Conservation (phyloP, 805 yeast genomes). For the Kuraishia hungarica region DNA sequence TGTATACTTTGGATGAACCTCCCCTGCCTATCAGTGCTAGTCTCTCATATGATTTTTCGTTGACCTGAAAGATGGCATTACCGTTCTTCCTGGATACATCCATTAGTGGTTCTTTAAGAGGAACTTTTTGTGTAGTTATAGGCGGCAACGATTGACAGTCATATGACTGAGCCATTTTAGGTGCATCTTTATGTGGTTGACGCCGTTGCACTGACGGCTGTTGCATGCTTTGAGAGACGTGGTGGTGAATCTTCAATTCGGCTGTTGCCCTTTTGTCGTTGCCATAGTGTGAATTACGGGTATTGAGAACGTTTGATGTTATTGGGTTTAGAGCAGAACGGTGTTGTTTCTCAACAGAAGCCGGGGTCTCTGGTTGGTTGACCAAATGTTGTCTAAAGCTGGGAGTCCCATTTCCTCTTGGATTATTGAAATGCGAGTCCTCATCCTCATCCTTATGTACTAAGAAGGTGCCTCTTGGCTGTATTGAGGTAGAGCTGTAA, state of each 20-base stretch:
- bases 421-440: background rate
- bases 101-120: slow-evolving; percentile 4
- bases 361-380: background rate
- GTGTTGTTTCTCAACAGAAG: background rate
- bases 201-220: background rate
- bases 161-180: no score
- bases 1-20: slow-evolving; percentile 87
- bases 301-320: background rate
- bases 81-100: background rate
- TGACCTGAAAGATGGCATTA: slow-evolving; percentile 27
- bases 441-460: background rate
- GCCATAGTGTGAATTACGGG: background rate
- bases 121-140: slow-evolving; percentile 9
- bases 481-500: background rate
- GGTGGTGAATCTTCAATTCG: background rate
- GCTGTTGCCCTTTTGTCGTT: background rate
- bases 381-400: background rate
- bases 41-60: slow-evolving; percentile 60
- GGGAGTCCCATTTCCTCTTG: background rate
- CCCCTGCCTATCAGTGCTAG: slow-evolving; percentile 82
- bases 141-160: no score
- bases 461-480: background rate
- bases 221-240: background rate
- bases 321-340: background rate
- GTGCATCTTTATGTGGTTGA: no score